These are phyloP conservation scores for Leccinum subrobustum DNA, from an alignment of 1,284 basidiomycete species.

Conservation along the genomic window DNA sequence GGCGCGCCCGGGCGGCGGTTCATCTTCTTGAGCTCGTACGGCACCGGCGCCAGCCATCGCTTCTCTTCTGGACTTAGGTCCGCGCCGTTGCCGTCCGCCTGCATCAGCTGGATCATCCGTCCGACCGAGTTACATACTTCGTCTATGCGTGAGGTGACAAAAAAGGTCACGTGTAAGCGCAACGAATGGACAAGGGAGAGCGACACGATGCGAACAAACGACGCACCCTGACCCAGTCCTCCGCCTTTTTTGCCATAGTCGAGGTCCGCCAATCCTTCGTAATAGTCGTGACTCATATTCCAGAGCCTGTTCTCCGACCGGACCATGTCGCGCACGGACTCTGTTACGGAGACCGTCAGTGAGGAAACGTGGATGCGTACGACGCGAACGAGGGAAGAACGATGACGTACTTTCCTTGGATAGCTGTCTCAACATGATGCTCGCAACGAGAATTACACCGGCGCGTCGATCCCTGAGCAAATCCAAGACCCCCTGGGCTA, in stretches of 20 bases:
- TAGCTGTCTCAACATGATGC: slow-evolving; percentile 13
- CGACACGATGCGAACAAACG: neutral
- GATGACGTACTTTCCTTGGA: slow-evolving; percentile 17
- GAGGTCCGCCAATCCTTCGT: slow-evolving; percentile 19
- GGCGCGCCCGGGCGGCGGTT: no score
- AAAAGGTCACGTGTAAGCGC: neutral
- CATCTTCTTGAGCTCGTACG: no score
- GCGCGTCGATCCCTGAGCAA: slow-evolving; percentile 21
- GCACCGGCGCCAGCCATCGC: no score
- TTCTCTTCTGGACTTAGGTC: no score
- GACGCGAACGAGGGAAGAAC: neutral
- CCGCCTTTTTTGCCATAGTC: slow-evolving; percentile 7
- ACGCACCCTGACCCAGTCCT: neutral
- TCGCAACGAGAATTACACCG: slow-evolving; percentile 19
- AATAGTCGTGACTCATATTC: slow-evolving; percentile 24
- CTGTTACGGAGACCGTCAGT: slow-evolving; percentile 6
- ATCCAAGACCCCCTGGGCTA: slow-evolving; percentile 15
- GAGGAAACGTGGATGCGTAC: neutral
- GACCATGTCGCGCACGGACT: slow-evolving; percentile 20
- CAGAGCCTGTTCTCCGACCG: slow-evolving; percentile 13
- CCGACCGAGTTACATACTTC: slow-evolving; percentile 28
- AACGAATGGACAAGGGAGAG: neutral
- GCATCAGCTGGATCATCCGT: slow-evolving; percentile 25
- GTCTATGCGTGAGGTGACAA: slow-evolving; percentile 4
- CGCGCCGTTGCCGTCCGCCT: slow-evolving; percentile 35